A percentile compares a stretch with the other conserved stretches of the same genome.
These are phyloP conservation scores for Colletotrichum spaethianum DNA, from an alignment of 2,329 filamentous ascomycete species.

Conservation along the genomic window DNA sequence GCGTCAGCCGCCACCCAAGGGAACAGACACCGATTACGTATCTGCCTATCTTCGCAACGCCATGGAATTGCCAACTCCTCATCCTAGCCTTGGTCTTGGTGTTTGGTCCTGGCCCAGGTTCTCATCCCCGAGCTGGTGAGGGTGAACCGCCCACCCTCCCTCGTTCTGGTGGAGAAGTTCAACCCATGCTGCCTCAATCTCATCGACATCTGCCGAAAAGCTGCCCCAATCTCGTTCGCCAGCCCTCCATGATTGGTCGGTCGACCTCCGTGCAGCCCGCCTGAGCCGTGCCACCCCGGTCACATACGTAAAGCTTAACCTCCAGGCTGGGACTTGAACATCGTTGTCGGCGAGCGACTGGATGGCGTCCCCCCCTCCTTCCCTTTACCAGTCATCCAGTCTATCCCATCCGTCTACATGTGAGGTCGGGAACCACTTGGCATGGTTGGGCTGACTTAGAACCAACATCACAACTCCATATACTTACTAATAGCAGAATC, in stretches of 20 bases:
- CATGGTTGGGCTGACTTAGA: conserved; percentile 14
- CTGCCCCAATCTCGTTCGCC: conserved; percentile 1
- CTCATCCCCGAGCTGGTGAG: neutral
- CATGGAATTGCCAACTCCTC: neutral
- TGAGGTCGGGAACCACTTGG: neutral
- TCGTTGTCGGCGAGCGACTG: neutral
- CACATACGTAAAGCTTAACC: conserved; percentile 35
- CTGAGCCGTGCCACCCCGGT: conserved; percentile 34
- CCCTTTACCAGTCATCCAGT: neutral
- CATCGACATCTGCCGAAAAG: conserved; percentile 21
- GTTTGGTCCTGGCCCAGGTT: neutral
- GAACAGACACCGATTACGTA: conserved; percentile 17
- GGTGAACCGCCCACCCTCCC: neutral
- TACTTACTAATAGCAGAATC: neutral
- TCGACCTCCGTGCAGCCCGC: conserved; percentile 1
- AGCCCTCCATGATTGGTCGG: conserved; percentile 18
- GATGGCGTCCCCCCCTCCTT: conserved; percentile 19
- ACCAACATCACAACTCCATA: neutral
- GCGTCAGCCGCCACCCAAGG: conserved; percentile 13
- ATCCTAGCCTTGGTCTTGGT: neutral
- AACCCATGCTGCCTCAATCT: neutral
- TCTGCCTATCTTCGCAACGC: neutral
- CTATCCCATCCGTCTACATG: neutral
- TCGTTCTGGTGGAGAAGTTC: neutral
- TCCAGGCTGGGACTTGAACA: conserved; percentile 27